Percentiles rank a stretch among this genome's conserved stretches.
phyloP scores from a whole-genome alignment of 192 early-diverging fungal species.

The Backusella liffmaniae region DNA sequence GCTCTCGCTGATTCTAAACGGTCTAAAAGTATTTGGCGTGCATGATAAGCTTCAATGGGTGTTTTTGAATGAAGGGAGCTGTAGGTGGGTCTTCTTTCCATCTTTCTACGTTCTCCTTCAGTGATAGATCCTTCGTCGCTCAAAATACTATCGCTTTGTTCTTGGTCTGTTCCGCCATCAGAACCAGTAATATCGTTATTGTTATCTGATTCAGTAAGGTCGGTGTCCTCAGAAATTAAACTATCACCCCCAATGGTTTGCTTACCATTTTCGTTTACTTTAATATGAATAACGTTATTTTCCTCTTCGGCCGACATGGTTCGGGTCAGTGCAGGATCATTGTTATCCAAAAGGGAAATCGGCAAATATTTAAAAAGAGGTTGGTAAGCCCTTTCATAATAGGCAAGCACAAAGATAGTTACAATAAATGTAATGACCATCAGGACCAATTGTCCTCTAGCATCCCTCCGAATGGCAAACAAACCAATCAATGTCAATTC shows the following conservation, averaged over 20 bases:
- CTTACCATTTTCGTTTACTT: background rate
- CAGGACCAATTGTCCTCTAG: conserved; percentile 40
- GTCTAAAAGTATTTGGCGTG: background rate
- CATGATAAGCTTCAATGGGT: conserved; percentile 3
- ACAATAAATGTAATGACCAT: conserved; percentile 39
- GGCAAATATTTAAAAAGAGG: conserved; percentile 45
- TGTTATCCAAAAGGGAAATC: conserved; percentile 24
- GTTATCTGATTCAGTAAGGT: background rate
- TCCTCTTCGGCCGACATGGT: background rate
- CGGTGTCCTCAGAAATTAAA: background rate
- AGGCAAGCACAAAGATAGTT: conserved; percentile 23
- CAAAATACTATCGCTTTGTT: background rate
- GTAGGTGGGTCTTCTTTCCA: background rate
- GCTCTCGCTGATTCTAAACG: background rate
- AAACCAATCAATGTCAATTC: conserved; percentile 74
- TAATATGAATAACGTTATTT: background rate
- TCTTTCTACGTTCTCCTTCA: too few relatives aligned
- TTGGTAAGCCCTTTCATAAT: conserved; percentile 40
- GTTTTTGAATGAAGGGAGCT: background rate
- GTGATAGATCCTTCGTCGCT: background rate
- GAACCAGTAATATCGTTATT: background rate
- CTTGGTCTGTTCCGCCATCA: background rate
- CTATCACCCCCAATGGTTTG: background rate
- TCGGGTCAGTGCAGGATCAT: background rate
- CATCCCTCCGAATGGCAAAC: conserved; percentile 56